These are phyloP conservation scores for Penicillium roqueforti DNA, from an alignment of 495 filamentous ascomycete genomes.

Conservation along the genomic window DNA sequence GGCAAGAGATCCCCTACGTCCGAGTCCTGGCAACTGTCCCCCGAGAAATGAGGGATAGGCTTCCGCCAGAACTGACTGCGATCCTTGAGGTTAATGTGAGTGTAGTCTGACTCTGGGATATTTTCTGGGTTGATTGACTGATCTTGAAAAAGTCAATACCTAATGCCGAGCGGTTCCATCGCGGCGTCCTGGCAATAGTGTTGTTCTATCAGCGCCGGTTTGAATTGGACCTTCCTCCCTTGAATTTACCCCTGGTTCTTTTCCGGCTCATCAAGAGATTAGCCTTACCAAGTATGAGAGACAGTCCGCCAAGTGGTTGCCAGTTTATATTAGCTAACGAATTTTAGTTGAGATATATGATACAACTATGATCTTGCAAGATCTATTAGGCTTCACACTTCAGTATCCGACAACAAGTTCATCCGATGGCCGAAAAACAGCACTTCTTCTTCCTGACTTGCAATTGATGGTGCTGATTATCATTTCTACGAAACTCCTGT, in stretches of 20 bases:
- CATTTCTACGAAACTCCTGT: slow-evolving; percentile 71
- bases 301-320: not conserved
- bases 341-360: slow-evolving; percentile 64
- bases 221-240: slow-evolving; percentile 62
- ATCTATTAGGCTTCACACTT: slow-evolving; percentile 53
- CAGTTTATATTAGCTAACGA: slow-evolving; percentile 10
- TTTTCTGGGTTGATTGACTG: not conserved
- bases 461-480: slow-evolving; percentile 68
- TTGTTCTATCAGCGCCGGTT: slow-evolving; percentile 63
- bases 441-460: slow-evolving; percentile 62
- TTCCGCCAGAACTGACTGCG: slow-evolving; percentile 56
- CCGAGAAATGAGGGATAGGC: slow-evolving; percentile 57
- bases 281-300: slow-evolving; percentile 67
- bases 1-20: slow-evolving; percentile 46
- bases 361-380: slow-evolving; percentile 53
- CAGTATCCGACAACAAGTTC: slow-evolving; percentile 42
- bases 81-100: slow-evolving; percentile 55
- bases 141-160: slow-evolving; percentile 30
- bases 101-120: not conserved
- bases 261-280: slow-evolving; percentile 68
- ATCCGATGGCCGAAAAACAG: slow-evolving; percentile 22
- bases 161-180: slow-evolving; percentile 58
- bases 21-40: slow-evolving; percentile 51
- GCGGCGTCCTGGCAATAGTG: slow-evolving; percentile 54
- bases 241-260: slow-evolving; percentile 65